Base-by-base conservation (phyloP, 805 yeast species). In the Saturnispora ahearnii region DNA sequence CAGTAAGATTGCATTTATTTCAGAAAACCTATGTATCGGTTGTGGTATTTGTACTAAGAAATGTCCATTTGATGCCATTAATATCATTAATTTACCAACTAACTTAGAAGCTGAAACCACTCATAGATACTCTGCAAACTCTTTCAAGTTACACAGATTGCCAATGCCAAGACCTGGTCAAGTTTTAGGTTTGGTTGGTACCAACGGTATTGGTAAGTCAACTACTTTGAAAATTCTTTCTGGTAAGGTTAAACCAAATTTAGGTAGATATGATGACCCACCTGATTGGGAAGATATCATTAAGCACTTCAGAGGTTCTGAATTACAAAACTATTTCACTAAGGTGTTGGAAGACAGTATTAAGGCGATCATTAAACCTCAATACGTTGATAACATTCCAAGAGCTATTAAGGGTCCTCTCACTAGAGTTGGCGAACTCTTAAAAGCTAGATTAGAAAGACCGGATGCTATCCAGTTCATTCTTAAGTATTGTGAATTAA, bases 111-210 rank as follows among this genome's bases (percentile, higher is more conserved):
- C 75, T 45, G 91, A 93, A 68, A 95, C 90, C 50, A 89, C 98
- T 36, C 98, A 93, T 70, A 82, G 99, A 74, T 93, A 93, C 70
- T 87, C 96, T 45, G 99, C 98, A 49, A 93, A 93, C 70, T 87
- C 96, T 50, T 93, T 93, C 81, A 93, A 93, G 70, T 78, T 93
- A 63, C 99, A 93, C 69, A 80, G 99, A 69, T 76, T 93, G 62
- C 99, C 99, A 26, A 90, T 96, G 51, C 99, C 99, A 55, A 86
- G 99, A 72, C 98, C 99, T 2, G 98, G 98, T 53, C 99, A 93
- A 72, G 99, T 93, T 30, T 76, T 93, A 57, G 99, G 99, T 59
- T 78, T 93, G 58, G 99, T 93, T 46, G 99, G 99, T 62, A 87
- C 97, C 53, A 93, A 93, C 74, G 99, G 99, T 89, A 93, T 93